phyloP scores from a whole-genome alignment of 495 filamentous ascomycete genomes.

The Trichoderma erinaceum region DNA sequence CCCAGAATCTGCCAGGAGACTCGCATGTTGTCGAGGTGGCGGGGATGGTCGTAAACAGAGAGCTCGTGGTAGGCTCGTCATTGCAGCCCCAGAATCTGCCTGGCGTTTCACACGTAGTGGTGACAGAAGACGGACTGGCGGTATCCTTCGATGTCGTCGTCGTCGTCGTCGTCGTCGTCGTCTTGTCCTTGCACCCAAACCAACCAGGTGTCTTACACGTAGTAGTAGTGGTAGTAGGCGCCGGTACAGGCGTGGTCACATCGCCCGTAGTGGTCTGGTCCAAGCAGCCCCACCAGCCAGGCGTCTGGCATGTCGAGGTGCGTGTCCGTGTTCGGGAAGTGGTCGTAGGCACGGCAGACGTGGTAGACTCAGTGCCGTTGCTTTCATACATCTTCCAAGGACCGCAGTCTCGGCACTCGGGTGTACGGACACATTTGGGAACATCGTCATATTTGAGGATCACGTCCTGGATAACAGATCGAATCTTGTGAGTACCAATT shows the following conservation, averaged over 20 bases:
- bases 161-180: conserved; percentile 24
- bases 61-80: conserved; percentile 34
- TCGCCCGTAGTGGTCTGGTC: conserved; percentile 53
- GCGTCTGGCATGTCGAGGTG: conserved; percentile 82
- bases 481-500: conserved; percentile 79
- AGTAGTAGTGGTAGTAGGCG: conserved; percentile 41
- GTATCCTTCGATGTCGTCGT: conserved; percentile 24
- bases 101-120: conserved; percentile 45
- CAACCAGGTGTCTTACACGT: conserved; percentile 58
- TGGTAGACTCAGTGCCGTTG: conserved; percentile 72
- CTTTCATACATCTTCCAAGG: conserved; percentile 92
- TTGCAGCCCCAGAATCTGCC: conserved; percentile 54
- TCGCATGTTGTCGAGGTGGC: conserved; percentile 24
- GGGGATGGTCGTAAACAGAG: conserved; percentile 20
- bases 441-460: conserved; percentile 73
- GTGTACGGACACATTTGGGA: conserved; percentile 60
- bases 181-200: conserved; percentile 50
- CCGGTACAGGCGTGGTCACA: conserved; percentile 27
- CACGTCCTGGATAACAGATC: conserved; percentile 76
- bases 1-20: conserved; percentile 49
- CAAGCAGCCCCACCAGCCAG: conserved; percentile 74
- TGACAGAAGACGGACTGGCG: conserved; percentile 24
- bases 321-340: conserved; percentile 58
- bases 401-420: conserved; percentile 84
- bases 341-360: conserved; percentile 48